Base-by-base conservation (phyloP, 176 grass and related monocot genomes). In the Olyra latifolia region DNA sequence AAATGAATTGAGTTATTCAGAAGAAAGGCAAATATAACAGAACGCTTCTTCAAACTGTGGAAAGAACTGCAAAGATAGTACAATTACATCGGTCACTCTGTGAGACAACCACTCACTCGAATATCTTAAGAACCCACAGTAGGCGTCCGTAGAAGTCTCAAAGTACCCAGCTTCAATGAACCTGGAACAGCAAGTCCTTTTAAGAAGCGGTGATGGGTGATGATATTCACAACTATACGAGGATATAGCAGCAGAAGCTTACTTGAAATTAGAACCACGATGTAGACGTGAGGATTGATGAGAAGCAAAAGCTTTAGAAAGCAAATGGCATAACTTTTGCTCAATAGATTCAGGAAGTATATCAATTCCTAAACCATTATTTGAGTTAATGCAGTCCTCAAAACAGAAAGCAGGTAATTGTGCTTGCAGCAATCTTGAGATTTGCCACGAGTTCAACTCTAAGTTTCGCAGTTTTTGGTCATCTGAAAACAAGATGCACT, bases 71-170 rank as follows among this genome's bases (percentile, higher is more conserved):
- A 44, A 85, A 82, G 72, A 64, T 83, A 63, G 74, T 66, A 62
- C 88, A 85, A 82, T 97, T 98, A 98, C 95, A 94, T 94, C 88
- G 47, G 88, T 98, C 11, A 92, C 88, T 93, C 83, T 94, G 86
- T 85, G 92, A 81, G 92, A 98, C 66, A 94, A 87, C 95, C 95
- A 98, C 81, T 94, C 95, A 87, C 92, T 98, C 69, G 90, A 83
- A 87, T 87, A 85, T 91, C 88, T 87, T 84, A 98, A 85, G 80
- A 98, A 98, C 43, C 47, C 71, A 60, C 78, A 32, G 56, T 98
- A 98, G 62, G 86, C 74, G 15, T 89, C 60, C 19, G 62, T 64
- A 89, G 86, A 83, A 81, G 74, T 85, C 23, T 59, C 54, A 29
- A 87, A 69, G 77, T 87, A 68, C 29, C 62, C 85, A 79, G 20